Percentiles rank a stretch among this genome's conserved stretches.
Conservation (phyloP, 176 grass and related monocot species). For the Oryza longistaminata region DNA sequence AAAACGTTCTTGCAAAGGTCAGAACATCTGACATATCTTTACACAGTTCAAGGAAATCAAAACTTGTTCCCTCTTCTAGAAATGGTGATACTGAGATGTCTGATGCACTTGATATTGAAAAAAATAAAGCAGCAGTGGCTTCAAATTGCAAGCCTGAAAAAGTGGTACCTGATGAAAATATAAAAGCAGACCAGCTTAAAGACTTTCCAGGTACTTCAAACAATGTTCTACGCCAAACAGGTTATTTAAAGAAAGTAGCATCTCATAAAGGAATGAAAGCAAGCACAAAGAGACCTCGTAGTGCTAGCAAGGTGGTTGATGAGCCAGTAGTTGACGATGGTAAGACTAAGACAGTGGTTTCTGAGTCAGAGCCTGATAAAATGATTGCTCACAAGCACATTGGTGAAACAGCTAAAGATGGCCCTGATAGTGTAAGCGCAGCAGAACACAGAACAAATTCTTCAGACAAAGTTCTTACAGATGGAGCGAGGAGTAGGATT, state of each 20-base stretch:
- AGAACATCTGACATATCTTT: slow-evolving; percentile 14
- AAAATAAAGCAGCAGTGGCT: slow-evolving; percentile 2
- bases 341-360: slow-evolving; percentile 12
- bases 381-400: slow-evolving; percentile 7
- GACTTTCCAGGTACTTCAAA: slow-evolving; percentile 20
- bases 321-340: slow-evolving; percentile 11
- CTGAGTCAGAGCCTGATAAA: slow-evolving; percentile 23
- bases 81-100: slow-evolving; percentile 31
- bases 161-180: slow-evolving; percentile 25
- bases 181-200: slow-evolving; percentile 17
- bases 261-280: slow-evolving; percentile 5
- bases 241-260: slow-evolving; percentile 16
- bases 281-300: slow-evolving; percentile 7
- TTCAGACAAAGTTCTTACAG: slow-evolving; percentile 21
- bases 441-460: neutral
- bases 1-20: slow-evolving; percentile 4
- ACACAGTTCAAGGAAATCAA: slow-evolving; percentile 21
- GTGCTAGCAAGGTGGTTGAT: slow-evolving; percentile 36
- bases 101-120: slow-evolving; percentile 1
- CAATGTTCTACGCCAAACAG: slow-evolving; percentile 6
- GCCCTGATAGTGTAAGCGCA: neutral
- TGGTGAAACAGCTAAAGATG: slow-evolving; percentile 2
- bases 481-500: slow-evolving; percentile 17
- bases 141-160: slow-evolving; percentile 30
- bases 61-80: slow-evolving; percentile 10